A percentile compares a stretch with the other conserved stretches of the same genome.
These are phyloP conservation scores for Kalaharituber pfeilii DNA, from an alignment of 2,329 filamentous ascomycete species.

Conservation along the genomic window DNA sequence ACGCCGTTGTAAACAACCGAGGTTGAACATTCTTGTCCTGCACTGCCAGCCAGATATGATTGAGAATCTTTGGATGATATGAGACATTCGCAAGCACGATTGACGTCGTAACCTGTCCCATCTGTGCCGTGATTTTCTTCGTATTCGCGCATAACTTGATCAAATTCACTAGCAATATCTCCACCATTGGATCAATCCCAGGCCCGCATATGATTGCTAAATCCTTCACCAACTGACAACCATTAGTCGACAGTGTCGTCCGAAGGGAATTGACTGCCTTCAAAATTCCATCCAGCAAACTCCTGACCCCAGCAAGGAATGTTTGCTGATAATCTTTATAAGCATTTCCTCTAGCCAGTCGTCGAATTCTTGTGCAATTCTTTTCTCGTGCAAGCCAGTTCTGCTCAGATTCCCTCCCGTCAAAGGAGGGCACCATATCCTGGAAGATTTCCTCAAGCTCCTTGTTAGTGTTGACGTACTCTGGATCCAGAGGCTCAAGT, in stretches of 20 bases:
- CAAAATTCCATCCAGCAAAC: conserved; percentile 68
- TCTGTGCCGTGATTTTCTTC: conserved; percentile 81
- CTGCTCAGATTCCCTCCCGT: conserved; percentile 73
- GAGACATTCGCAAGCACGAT: conserved; percentile 61
- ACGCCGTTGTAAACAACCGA: conserved; percentile 58
- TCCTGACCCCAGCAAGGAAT: conserved; percentile 54
- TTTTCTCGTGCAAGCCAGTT: conserved; percentile 86
- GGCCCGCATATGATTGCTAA: conserved; percentile 59
- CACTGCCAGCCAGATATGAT: conserved; percentile 64
- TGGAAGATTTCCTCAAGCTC: conserved; percentile 78
- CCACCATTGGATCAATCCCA: conserved; percentile 71
- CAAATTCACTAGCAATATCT: conserved; percentile 73
- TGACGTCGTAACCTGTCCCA: conserved; percentile 66
- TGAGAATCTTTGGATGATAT: conserved; percentile 64
- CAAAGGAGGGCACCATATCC: conserved; percentile 65
- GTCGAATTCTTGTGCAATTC: conserved; percentile 55
- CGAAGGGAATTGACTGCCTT: conserved; percentile 69
- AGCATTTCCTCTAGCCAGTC: conserved; percentile 68
- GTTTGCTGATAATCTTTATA: conserved; percentile 54
- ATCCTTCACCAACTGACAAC: conserved; percentile 69
- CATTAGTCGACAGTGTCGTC: conserved; percentile 79
- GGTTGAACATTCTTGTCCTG: conserved; percentile 91
- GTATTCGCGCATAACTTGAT: conserved; percentile 78
- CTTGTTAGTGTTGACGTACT: conserved; percentile 65
- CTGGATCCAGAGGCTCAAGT: conserved; percentile 54